Evolutionary conservation across 2,329 filamentous ascomycete species (phyloP), one percentile per base, ranked within the genome.

Genomic region (Cylindrodendrum hubeiense): DNA sequence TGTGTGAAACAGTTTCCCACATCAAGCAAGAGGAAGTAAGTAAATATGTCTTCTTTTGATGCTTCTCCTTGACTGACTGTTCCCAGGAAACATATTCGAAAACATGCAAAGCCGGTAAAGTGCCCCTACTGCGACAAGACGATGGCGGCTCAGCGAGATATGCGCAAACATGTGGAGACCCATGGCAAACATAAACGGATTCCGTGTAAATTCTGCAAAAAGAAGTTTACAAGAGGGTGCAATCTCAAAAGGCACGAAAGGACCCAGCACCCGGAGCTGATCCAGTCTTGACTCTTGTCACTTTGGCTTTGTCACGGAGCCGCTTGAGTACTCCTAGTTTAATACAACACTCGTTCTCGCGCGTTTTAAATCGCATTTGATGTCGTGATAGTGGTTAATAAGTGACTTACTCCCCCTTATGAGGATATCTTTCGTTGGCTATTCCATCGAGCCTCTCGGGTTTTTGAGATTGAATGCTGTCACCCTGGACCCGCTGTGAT

Each of bases 21-120:
- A 2, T 56, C 68, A 24, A 60, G 60, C 65, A 19, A 30, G 12
- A 54, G 71, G 37, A 73, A 59, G 71, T 73, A 15, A 51, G 70
- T 12, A 21, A 17, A 15, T 9, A 3, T 13, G 3, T 3, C n/a
- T 5, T 3, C 10, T 4, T 1, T 22, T 7, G 26, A 7, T n/a
- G 21, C 9, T 10, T 30, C 3, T 2, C 4, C 15, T 2, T 15
- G 10, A 5, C 46, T 72, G 43, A 72, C 39, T 6, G 6, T 1
- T 28, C 13, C 7, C 6, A 73, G 71, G 3, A 73, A 69, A n/a
- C 71, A 73, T 56, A 64, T 73, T 55, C 63, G 71, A 19, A 63
- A 41, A 17, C 71, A 73, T 39, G 37, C 21, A 5, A 67, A 60
- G 28, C 71, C 71, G 43, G 69, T 73, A 26, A 24, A 44, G n/a